These are phyloP conservation scores for Fusarium multiceps DNA, from an alignment of 2,329 filamentous ascomycete species.

Conservation along the genomic window DNA sequence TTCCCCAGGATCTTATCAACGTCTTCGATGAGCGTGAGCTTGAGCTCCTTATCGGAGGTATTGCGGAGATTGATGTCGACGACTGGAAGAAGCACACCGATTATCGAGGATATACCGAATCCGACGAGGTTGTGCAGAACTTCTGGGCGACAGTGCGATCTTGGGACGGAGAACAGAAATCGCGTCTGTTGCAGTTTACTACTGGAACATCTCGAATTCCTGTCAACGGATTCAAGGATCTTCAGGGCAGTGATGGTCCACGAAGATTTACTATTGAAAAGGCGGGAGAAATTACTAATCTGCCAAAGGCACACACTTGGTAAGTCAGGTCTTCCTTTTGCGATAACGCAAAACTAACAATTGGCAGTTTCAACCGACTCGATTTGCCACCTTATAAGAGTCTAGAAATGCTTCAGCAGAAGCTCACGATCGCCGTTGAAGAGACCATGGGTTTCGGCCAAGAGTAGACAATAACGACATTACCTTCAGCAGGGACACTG, in stretches of 20 bases:
- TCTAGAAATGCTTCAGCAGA: slow-evolving; percentile 84
- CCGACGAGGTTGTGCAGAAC: slow-evolving; percentile 95
- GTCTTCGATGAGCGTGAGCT: slow-evolving; percentile 98
- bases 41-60: slow-evolving; percentile 95
- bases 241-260: slow-evolving; percentile 96
- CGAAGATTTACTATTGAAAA: slow-evolving; percentile 98
- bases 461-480: slow-evolving; percentile 70
- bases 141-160: slow-evolving; percentile 98
- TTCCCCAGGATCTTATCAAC: slow-evolving; percentile 95
- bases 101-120: slow-evolving; percentile 98
- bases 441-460: slow-evolving; percentile 99
- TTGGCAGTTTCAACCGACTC: slow-evolving; percentile 88
- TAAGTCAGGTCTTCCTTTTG: slow-evolving; percentile 61
- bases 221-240: slow-evolving; percentile 99
- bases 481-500: slow-evolving; percentile 31
- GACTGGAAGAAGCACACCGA: slow-evolving; percentile 99
- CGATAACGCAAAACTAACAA: slow-evolving; percentile 36
- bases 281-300: slow-evolving; percentile 86
- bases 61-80: slow-evolving; percentile 99
- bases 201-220: slow-evolving; percentile 98
- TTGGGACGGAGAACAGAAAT: slow-evolving; percentile 99
- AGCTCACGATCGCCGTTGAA: slow-evolving; percentile 96
- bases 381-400: slow-evolving; percentile 94
- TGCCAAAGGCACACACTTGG: slow-evolving; percentile 99
- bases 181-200: slow-evolving; percentile 92